A percentile compares a stretch with the other conserved stretches of the same genome.
phyloP scores from a whole-genome alignment of 768 basidiomycete genomes.

The Glaciozyma antarctica region DNA sequence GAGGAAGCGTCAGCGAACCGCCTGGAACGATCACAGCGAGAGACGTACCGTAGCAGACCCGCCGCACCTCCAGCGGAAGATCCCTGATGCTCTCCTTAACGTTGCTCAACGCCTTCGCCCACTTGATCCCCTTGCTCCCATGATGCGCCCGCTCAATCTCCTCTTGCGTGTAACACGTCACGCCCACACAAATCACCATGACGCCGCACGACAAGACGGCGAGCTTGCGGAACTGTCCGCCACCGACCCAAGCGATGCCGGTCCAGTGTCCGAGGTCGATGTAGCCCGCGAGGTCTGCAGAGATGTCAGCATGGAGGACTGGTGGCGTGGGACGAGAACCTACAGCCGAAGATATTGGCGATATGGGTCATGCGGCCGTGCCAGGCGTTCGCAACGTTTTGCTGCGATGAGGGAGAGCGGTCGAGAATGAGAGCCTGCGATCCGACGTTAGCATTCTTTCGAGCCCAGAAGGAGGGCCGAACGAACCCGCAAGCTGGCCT shows the following conservation, averaged over 20 bases:
- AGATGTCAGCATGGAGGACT: too few relatives aligned
- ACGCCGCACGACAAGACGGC: slow-evolving; percentile 75
- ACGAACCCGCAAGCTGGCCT: slow-evolving; percentile 32
- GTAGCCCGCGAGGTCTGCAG: slow-evolving; percentile 63
- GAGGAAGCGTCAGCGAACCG: neutral
- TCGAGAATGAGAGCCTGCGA: slow-evolving; percentile 63
- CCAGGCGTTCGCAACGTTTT: slow-evolving; percentile 94
- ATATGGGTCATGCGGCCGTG: slow-evolving; percentile 91
- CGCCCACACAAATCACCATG: slow-evolving; percentile 68
- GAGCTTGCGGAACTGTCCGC: slow-evolving; percentile 91
- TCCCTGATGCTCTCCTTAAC: slow-evolving; percentile 16
- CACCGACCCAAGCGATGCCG: slow-evolving; percentile 59
- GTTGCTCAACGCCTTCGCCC: slow-evolving; percentile 40
- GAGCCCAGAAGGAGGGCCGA: slow-evolving; percentile 37
- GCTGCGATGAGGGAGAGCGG: slow-evolving; percentile 74
- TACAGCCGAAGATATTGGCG: slow-evolving; percentile 84
- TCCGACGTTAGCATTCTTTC: slow-evolving; percentile 36
- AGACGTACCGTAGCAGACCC: slow-evolving; percentile 32
- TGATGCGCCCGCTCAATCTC: slow-evolving; percentile 37
- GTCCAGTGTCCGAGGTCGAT: slow-evolving; percentile 74
- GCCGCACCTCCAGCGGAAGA: slow-evolving; percentile 28
- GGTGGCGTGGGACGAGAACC: too few relatives aligned
- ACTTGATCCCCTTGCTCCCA: slow-evolving; percentile 2
- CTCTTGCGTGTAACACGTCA: slow-evolving; percentile 68
- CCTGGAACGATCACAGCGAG: neutral